Evolutionary conservation across 2,329 filamentous ascomycete species (phyloP).

Genomic region (Diaporthe sp.): DNA sequence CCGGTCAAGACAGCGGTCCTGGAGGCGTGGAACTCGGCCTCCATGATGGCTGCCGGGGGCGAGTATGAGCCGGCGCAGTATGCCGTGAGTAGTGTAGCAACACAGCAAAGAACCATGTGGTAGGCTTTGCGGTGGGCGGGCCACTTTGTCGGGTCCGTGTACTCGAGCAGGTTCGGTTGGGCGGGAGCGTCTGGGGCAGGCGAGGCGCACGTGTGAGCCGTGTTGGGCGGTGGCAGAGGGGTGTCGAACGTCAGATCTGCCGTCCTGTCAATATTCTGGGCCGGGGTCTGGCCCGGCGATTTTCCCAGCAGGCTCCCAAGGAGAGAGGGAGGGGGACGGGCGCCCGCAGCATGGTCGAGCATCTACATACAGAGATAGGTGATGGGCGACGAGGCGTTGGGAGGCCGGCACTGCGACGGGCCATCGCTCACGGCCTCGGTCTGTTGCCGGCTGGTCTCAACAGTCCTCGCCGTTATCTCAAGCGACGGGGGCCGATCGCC

Average conservation of each 20-base stretch:
- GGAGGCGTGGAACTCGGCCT: slow-evolving; percentile 71
- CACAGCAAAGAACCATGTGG: slow-evolving; percentile 78
- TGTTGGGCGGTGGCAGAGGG: slow-evolving; percentile 55
- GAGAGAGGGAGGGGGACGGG: background rate
- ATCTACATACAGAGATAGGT: slow-evolving; percentile 56
- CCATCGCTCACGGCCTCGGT: background rate
- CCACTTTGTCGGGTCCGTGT: slow-evolving; percentile 80
- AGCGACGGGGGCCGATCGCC: too few species aligned
- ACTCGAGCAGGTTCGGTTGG: slow-evolving; percentile 74
- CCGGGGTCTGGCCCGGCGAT: background rate
- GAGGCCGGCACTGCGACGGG: background rate
- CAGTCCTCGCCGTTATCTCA: background rate
- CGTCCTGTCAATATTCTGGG: background rate
- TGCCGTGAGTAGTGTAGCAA: slow-evolving; percentile 80
- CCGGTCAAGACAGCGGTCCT: slow-evolving; percentile 75
- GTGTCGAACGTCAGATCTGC: slow-evolving; percentile 70
- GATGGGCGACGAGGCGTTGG: slow-evolving; percentile 46
- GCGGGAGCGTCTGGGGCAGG: slow-evolving; percentile 57
- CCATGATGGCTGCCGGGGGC: slow-evolving; percentile 74
- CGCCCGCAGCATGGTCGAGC: background rate
- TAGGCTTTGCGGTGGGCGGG: slow-evolving; percentile 74
- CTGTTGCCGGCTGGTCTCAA: background rate
- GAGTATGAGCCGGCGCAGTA: slow-evolving; percentile 86
- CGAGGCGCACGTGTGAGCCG: slow-evolving; percentile 44
- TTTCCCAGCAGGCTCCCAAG: too few species aligned